Evolutionary conservation across 345 rosid species (phyloP).

Genomic region (Theobroma cacao): DNA sequence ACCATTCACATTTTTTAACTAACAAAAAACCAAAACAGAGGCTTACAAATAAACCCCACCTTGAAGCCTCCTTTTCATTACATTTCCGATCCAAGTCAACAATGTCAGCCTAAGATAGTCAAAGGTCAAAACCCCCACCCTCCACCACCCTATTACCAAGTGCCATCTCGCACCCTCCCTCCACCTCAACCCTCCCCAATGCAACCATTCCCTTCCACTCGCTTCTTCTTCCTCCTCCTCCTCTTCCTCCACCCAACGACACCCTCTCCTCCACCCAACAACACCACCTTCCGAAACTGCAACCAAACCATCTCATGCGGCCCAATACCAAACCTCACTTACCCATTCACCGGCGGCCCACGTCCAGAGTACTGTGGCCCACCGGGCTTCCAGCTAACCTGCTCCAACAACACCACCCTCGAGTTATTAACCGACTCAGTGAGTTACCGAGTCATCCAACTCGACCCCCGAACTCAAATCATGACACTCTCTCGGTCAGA

Average conservation of each 20-base stretch:
- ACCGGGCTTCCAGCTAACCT: constrained; percentile 35
- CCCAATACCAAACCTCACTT: constrained; percentile 23
- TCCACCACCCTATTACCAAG: neutral
- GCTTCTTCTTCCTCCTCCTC: neutral
- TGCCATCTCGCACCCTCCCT: constrained; percentile 2
- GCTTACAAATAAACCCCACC: neutral
- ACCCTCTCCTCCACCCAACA: neutral
- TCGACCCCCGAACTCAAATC: constrained; percentile 20
- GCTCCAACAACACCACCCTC: constrained; percentile 13
- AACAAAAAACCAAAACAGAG: neutral
- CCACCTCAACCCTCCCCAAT: neutral
- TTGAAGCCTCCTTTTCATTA: too few relatives aligned
- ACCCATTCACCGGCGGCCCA: constrained; percentile 47
- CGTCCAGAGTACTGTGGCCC: constrained; percentile 48
- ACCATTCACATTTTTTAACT: neutral
- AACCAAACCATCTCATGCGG: constrained; percentile 34
- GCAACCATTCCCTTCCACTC: neutral
- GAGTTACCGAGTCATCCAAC: constrained; percentile 21
- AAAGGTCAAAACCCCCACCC: neutral
- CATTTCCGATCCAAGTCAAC: neutral
- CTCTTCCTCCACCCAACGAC: neutral
- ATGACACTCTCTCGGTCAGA: constrained; percentile 28
- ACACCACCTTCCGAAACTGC: constrained; percentile 15
- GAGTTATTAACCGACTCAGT: constrained; percentile 15
- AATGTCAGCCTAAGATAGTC: constrained; percentile 10